These are phyloP conservation scores for Tephrocybe sp. DNA, from an alignment of 768 basidiomycete genomes.

Conservation along the genomic window DNA sequence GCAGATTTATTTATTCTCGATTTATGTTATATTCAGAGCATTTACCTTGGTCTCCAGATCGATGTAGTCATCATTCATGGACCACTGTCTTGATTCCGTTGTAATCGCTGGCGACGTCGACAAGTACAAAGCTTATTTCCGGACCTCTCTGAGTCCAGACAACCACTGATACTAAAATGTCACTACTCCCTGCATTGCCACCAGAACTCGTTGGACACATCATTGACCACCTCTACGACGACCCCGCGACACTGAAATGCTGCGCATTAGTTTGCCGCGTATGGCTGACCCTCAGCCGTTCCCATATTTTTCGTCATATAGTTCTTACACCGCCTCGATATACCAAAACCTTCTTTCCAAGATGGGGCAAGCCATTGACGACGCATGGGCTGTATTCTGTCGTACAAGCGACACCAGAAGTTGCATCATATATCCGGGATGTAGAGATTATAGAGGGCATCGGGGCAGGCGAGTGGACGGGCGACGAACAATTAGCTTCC, in stretches of 20 bases:
- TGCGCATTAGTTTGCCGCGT: constrained; percentile 27
- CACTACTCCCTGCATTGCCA: background rate
- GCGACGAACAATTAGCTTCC: constrained; percentile 17
- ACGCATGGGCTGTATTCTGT: constrained; percentile 20
- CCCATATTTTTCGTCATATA: constrained; percentile 25
- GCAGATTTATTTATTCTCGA: too few relatives aligned
- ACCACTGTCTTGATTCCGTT: too few relatives aligned
- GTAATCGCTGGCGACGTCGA: too few relatives aligned
- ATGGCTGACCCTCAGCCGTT: constrained; percentile 26
- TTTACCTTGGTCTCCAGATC: too few relatives aligned
- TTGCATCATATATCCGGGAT: constrained; percentile 21
- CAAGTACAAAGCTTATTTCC: too few relatives aligned
- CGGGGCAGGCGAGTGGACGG: constrained; percentile 21
- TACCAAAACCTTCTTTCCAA: background rate
- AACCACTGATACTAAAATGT: too few relatives aligned
- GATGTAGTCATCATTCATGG: too few relatives aligned
- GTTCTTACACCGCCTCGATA: constrained; percentile 19
- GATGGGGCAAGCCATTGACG: background rate
- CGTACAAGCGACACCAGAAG: constrained; percentile 14
- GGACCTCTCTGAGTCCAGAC: too few relatives aligned
- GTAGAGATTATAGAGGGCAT: constrained; percentile 25
- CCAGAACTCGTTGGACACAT: background rate
- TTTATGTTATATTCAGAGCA: too few relatives aligned
- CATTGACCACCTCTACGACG: background rate
- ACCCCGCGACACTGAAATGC: constrained; percentile 17